These are phyloP conservation scores for Jaenimonas drosophilae DNA, from an alignment of 208 protist species.

Conservation along the genomic window DNA sequence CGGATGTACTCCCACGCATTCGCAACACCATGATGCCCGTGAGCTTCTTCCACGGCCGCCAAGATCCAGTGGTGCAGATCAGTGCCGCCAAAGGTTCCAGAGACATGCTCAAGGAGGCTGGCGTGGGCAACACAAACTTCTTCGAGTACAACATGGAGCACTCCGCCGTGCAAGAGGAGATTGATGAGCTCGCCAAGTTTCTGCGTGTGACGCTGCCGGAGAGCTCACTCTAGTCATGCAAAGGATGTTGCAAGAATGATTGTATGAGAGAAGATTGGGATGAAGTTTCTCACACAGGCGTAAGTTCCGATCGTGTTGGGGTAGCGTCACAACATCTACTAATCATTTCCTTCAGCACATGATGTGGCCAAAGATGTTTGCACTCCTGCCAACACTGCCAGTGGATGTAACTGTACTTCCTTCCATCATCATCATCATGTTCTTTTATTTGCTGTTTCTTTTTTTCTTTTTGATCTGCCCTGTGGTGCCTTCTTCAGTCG, in stretches of 20 bases:
- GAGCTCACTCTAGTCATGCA: neutral
- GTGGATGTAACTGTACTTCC: neutral
- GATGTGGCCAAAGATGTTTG: no score
- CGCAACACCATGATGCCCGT: conserved; percentile 12
- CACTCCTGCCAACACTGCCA: neutral
- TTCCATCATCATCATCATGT: neutral
- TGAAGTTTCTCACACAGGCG: no score
- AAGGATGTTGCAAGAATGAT: neutral
- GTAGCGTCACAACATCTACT: no score
- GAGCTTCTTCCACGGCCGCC: conserved; percentile 67
- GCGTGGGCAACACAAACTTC: conserved; percentile 26
- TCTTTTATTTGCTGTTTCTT: conserved; percentile 3
- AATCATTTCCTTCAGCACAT: no score
- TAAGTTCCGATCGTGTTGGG: no score
- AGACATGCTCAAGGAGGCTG: conserved; percentile 28
- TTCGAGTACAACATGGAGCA: conserved; percentile 81
- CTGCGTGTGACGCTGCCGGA: conserved; percentile 38
- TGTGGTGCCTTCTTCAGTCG: neutral
- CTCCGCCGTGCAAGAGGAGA: conserved; percentile 51
- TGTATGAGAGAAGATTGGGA: neutral
- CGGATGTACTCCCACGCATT: conserved; percentile 34
- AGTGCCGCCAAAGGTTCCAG: conserved; percentile 31
- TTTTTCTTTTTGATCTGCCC: neutral
- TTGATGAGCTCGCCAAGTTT: conserved; percentile 55
- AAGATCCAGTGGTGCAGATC: conserved; percentile 72